Evolutionary conservation across 805 yeast species (phyloP).

Genomic region (Hyphopichia homilentoma): DNA sequence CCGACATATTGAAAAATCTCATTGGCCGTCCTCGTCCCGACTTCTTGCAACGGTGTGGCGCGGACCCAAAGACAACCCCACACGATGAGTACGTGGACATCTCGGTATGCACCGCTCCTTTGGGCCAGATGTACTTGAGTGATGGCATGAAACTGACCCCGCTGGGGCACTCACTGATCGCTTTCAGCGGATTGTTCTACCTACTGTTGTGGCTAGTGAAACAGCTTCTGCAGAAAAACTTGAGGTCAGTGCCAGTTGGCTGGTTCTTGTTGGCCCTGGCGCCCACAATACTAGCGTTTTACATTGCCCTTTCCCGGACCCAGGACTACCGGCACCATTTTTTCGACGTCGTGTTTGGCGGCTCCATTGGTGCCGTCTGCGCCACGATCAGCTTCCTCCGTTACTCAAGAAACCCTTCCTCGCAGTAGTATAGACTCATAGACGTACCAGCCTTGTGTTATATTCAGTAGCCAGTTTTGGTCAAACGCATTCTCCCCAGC

Average conservation of each 20-base stretch:
- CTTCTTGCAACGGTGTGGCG: conserved; percentile 37
- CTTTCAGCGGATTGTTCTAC: conserved; percentile 30
- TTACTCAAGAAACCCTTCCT: too few relatives aligned
- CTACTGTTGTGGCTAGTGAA: conserved; percentile 30
- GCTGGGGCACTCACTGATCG: conserved; percentile 36
- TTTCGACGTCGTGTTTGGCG: conserved; percentile 27
- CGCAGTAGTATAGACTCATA: too few relatives aligned
- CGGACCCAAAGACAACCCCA: conserved; percentile 21
- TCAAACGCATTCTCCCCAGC: too few relatives aligned
- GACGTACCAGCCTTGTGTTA: too few relatives aligned
- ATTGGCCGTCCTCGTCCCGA: conserved; percentile 43
- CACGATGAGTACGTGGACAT: conserved; percentile 21
- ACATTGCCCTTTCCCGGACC: conserved; percentile 28
- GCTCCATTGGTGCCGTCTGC: conserved; percentile 18
- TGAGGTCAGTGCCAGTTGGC: background rate
- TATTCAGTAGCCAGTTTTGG: too few relatives aligned
- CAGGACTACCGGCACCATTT: conserved; percentile 38
- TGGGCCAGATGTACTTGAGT: conserved; percentile 20
- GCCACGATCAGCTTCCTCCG: conserved; percentile 11
- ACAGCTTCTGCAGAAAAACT: conserved; percentile 12
- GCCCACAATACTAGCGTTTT: conserved; percentile 25
- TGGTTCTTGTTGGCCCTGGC: background rate
- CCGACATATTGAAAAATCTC: conserved; percentile 37
- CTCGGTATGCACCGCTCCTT: conserved; percentile 30
- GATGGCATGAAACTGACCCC: conserved; percentile 43